phyloP scores from a whole-genome alignment of 306 rosid genomes.

The Lagenaria siceraria region DNA sequence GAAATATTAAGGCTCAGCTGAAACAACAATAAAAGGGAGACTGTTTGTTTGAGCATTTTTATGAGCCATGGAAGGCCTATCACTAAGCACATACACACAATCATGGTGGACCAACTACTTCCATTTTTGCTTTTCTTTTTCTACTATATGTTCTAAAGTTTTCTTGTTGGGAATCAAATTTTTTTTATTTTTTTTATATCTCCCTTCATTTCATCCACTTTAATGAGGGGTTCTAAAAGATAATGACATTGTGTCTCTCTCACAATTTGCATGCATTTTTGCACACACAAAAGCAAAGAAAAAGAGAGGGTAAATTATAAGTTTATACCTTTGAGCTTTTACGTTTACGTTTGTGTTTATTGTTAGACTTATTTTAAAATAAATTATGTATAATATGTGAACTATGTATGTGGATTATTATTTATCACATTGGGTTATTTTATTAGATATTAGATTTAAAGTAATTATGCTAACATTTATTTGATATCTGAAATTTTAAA shows the following conservation, averaged over 20 bases:
- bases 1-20: neutral
- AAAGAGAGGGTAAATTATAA: no score
- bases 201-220: neutral
- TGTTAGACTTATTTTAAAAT: no score
- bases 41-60: neutral
- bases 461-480: no score
- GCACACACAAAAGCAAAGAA: neutral
- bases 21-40: neutral
- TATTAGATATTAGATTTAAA: no score
- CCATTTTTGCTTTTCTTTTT: neutral
- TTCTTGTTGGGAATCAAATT: neutral
- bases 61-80: neutral
- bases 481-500: no score
- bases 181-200: neutral
- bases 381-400: no score
- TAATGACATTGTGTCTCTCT: neutral
- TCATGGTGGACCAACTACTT: constrained; percentile 1
- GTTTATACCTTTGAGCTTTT: no score
- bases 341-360: no score
- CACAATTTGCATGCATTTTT: neutral
- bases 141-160: neutral
- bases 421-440: no score
- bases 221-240: neutral
- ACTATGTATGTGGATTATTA: no score
- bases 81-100: neutral